phyloP scores from a whole-genome alignment of 1,284 basidiomycete species.

The Boletus semigastroideus region DNA sequence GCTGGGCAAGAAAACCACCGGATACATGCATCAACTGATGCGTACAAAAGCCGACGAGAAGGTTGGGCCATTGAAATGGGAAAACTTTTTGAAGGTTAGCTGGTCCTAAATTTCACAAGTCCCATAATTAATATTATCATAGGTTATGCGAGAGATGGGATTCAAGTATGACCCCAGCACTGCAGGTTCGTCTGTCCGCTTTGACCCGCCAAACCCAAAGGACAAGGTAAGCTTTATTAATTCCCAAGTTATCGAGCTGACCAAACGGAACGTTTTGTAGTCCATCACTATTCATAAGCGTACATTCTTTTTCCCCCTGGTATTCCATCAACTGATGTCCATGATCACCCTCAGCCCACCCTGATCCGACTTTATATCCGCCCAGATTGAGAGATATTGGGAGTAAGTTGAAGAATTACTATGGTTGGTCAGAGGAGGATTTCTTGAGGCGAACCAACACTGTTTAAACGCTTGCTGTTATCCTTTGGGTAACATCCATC shows the following conservation, averaged over 20 bases:
- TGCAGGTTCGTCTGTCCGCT: constrained; percentile 78
- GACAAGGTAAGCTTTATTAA: constrained; percentile 47
- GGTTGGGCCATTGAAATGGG: constrained; percentile 73
- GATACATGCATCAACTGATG: constrained; percentile 64
- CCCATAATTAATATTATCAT: constrained; percentile 1
- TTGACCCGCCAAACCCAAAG: constrained; percentile 63
- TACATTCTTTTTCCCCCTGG: constrained; percentile 35
- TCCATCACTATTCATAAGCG: constrained; percentile 77
- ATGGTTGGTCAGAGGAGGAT: constrained; percentile 71
- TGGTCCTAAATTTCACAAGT: neutral
- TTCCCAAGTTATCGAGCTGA: constrained; percentile 4
- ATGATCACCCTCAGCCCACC: constrained; percentile 53
- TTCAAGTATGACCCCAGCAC: constrained; percentile 70
- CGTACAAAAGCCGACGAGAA: constrained; percentile 55
- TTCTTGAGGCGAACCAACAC: constrained; percentile 36
- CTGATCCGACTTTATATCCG: constrained; percentile 61
- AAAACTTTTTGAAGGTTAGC: constrained; percentile 56
- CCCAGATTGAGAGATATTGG: constrained; percentile 52
- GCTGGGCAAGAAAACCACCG: constrained; percentile 57
- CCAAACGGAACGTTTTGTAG: constrained; percentile 33
- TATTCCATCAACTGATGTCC: neutral
- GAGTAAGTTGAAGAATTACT: constrained; percentile 57
- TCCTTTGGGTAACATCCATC: neutral
- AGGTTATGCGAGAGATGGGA: constrained; percentile 79
- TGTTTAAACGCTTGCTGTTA: constrained; percentile 2